Base-by-base conservation (phyloP, 2,329 filamentous ascomycete species). In the Aspergillus brunneoviolaceus region DNA sequence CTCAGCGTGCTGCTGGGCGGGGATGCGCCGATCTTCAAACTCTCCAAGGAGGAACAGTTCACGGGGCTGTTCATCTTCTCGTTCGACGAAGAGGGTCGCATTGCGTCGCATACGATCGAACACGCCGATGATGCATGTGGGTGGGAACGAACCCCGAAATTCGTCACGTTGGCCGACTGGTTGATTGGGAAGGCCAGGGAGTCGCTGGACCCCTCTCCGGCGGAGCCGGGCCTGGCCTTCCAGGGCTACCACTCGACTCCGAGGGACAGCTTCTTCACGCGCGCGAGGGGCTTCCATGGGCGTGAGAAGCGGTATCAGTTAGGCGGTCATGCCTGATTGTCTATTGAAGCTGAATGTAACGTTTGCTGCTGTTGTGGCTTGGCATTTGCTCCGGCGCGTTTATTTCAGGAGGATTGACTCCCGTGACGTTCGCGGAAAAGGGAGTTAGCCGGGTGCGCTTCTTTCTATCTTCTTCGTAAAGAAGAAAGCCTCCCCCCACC, bases 141-240 rank as follows among this genome's bases (percentile, higher is more conserved):
- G 61, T 96, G 89, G 87, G 93, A 97, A 69, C 87, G 86, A 63
- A 92, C 90, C 27, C 89, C 91, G 23, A 91, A 89, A 71, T 90
- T 99, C 21, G 92, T 98, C 16, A 92, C 90, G 14, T 80, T 98
- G 65, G 97, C 95, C 16, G 95, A 99, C 74, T 98, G 95, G 94
- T 78, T 99, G 64, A 81, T 98, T 45, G 92, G 93, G 2, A 89
- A 89, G 54, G 89, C 93, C 66, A 84, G 83, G 72, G 84, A 82
- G 48, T 76, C 74, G 21, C 59, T 72, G 35, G 72, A 72, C 50
- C 71, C 73, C 6, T 56, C 60, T 21, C 59, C 59, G 3, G 53
- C 64, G 2, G 66, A 61, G 27, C 69, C 74, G 16, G 68, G 69
- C 14, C 60, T 76, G 50, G 69, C 69, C 1, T 67, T 74, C 39